Evolutionary conservation across 169 alveolate species (phyloP).

Genomic region (Cyclospora cayetanensis): DNA sequence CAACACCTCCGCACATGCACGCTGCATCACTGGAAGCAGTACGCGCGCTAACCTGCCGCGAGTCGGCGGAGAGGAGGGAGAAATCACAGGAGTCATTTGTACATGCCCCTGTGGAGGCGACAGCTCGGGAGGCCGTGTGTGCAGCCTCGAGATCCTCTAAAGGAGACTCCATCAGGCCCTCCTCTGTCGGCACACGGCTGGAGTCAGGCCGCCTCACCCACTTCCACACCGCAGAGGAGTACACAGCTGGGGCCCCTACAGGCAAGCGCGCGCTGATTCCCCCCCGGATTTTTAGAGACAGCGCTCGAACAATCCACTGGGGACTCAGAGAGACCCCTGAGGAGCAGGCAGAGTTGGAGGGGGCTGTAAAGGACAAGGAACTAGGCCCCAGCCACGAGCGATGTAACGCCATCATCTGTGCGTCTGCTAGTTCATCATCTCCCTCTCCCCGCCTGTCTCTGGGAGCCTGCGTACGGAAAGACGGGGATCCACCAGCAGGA

Average conservation of each 20-base stretch:
- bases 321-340: background rate
- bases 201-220: conserved; percentile 49
- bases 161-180: background rate
- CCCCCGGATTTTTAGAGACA: conserved; percentile 7
- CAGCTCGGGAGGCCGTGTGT: conserved; percentile 19
- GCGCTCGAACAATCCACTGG: background rate
- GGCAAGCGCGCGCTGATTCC: conserved; percentile 57
- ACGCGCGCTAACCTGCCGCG: conserved; percentile 1
- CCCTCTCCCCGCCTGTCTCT: too few relatives aligned
- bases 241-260: conserved; percentile 19
- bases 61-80: background rate
- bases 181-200: conserved; percentile 19
- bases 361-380: too few relatives aligned
- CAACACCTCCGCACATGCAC: background rate
- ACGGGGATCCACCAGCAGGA: background rate
- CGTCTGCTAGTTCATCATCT: too few relatives aligned
- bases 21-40: background rate
- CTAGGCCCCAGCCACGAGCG: too few relatives aligned
- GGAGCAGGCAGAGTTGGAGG: too few relatives aligned
- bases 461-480: too few relatives aligned
- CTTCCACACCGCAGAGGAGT: conserved; percentile 26
- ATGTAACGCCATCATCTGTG: too few relatives aligned
- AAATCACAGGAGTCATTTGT: background rate
- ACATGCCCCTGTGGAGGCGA: background rate
- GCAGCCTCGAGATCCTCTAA: conserved; percentile 3